Evolutionary conservation across 192 early-diverging fungal species (phyloP).

Genomic region (Ambispora gerdemannii): DNA sequence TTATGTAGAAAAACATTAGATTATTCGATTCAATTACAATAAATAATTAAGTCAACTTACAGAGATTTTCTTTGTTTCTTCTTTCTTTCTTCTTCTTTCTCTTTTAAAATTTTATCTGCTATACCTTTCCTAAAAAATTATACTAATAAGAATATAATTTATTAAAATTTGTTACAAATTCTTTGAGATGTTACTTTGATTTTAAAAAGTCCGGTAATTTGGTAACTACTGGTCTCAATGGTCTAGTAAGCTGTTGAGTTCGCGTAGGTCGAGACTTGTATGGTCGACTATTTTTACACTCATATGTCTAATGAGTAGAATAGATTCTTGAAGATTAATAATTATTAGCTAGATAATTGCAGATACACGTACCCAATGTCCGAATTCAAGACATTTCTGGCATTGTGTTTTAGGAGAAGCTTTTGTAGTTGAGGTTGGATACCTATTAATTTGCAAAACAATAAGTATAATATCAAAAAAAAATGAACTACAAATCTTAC

Average conservation of each 20-base stretch:
- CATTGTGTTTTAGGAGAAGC: slow-evolving; percentile 51
- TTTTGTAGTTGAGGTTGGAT: slow-evolving; percentile 31
- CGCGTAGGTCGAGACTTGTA: slow-evolving; percentile 55
- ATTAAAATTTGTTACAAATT: background rate
- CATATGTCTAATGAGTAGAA: slow-evolving; percentile 43
- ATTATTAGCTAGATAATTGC: background rate
- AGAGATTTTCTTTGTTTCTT: background rate
- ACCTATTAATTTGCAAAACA: slow-evolving; percentile 22
- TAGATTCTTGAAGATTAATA: background rate
- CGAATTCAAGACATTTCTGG: slow-evolving; percentile 57
- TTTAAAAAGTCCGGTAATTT: slow-evolving; percentile 50
- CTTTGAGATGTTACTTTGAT: slow-evolving; percentile 32
- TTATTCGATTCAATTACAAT: no score
- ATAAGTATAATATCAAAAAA: background rate
- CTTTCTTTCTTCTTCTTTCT: background rate
- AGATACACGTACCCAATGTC: slow-evolving; percentile 51
- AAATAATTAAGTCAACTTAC: no score
- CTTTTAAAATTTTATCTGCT: background rate
- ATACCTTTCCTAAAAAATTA: background rate
- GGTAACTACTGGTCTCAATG: slow-evolving; percentile 44
- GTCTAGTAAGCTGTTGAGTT: slow-evolving; percentile 58
- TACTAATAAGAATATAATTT: background rate
- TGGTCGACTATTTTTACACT: slow-evolving; percentile 44
- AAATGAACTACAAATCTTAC: background rate
- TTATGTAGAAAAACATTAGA: no score